Base-by-base conservation (phyloP, 352 stramenopile species). In the Phytophthora sp. region DNA sequence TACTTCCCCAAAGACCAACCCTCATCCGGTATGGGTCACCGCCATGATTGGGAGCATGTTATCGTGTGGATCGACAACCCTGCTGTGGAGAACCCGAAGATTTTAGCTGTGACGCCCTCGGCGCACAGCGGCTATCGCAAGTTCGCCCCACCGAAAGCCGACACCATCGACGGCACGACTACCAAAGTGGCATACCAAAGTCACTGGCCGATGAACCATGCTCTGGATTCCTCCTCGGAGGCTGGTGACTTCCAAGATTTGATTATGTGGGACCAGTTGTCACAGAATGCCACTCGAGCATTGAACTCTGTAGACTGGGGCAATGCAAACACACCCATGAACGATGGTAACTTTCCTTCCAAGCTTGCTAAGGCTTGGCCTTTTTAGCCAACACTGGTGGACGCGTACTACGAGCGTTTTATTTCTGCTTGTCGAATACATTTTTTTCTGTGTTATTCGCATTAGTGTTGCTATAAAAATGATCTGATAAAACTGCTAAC, bases 291-390 rank as follows among this genome's bases (percentile, higher is more conserved):
- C 23, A 44, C 45, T 4, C 47, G 39, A 0, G 53, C 62, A 5
- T 4, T 69, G 2, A 64, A 69, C 27, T 21, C 7, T 9, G 54
- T 58, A 2, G 3, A 13, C 7, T 69, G 29, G 21, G 62, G 62
- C 6, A 33, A 30, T 1, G 62, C 62, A 7, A 74, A 71, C 30
- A 60, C 58, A 7, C 69, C 69, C 7, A 59, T 77, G 33, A 74
- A 71, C 36, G 69, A 77, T 35, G 47, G 60, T 7, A 74, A 74
- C 54, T 77, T 77, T 9, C 16, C 56, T 29, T 18, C 26, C 8
- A 74, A 77, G 44, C 33, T 77, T 7, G 54, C 16, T 1, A 71
- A 70, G 39, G 64, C 69, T 36, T 60, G 57, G 27, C 58, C 58
- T 26, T 66, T 66, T 56, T 26, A 23, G 16, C 29, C 29, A 11